Evolutionary conservation across 2,329 filamentous ascomycete species (phyloP), one percentile per base, ranked within the genome.

Genomic region (Aspergillus chevalieri): DNA sequence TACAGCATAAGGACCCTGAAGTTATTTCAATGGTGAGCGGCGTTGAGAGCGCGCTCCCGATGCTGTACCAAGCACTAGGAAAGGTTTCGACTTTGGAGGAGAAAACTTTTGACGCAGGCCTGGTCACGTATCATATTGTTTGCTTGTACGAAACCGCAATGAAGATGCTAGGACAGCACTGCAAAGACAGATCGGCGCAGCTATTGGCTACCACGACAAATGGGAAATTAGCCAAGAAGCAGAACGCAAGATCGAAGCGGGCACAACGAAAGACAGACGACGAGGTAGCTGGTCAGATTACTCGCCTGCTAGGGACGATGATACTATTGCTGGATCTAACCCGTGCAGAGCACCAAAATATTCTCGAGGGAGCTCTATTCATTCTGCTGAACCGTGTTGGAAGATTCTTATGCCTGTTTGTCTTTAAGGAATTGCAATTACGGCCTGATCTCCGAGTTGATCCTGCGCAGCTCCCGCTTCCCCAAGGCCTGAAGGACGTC

Each of bases 301-400:
- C 49, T 26, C 52, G 55, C n/a, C 24, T 68, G 1, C 53, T 71
- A 8, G 57, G 52, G 36, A 60, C 46, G 2, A 68, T 72, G 65
- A 53, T 61, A 2, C 46, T 58, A 8, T 64, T 60, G 5, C 55
- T 70, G 8, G 60, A 69, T 42, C 42, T 56, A 6, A 43, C 51
- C 1, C 55, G 56, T 42, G 14, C 51, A 19, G 58, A 58, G 12
- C 65, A 72, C 21, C 57, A 59, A 17, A 56, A 65, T 14, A 50
- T 74, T 4, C 56, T 75, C 14, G 74, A 76, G 58, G 73, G 73
- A 0, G 66, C 70, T 24, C 55, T 75, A 6, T 72, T 60, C 42
- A 46, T 65, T 8, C 48, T 72, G 4, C 55, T 76, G 1, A 54
- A 64, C 28, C 67, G 71, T 8, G 63, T 71, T 12, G 74, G 73